phyloP scores from a whole-genome alignment of 768 basidiomycete genomes.

The Suillus ampliporus region DNA sequence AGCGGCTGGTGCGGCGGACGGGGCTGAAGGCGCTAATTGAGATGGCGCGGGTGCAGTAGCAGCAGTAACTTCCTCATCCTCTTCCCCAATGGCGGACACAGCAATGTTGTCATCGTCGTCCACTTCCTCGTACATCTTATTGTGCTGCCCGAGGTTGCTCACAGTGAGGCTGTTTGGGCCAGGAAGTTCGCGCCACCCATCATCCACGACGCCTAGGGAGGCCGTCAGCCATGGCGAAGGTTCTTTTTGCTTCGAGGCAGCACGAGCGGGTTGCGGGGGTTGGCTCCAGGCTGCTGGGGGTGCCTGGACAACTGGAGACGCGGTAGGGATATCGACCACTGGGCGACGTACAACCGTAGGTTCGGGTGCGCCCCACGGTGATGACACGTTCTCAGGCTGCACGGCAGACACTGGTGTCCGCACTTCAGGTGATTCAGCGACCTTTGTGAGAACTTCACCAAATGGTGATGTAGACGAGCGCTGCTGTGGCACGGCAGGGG shows the following conservation, averaged over 20 bases:
- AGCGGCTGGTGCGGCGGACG: constrained; percentile 16
- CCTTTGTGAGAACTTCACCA: constrained; percentile 26
- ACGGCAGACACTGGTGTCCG: constrained; percentile 29
- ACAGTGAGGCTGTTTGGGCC: constrained; percentile 59
- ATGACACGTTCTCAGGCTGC: constrained; percentile 24
- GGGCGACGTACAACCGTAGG: constrained; percentile 21
- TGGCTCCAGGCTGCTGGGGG: constrained; percentile 45
- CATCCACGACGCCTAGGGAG: constrained; percentile 51
- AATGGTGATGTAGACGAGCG: constrained; percentile 28
- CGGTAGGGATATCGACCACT: constrained; percentile 7
- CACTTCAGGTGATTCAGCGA: constrained; percentile 21
- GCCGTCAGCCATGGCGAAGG: constrained; percentile 62
- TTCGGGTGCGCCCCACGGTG: constrained; percentile 29
- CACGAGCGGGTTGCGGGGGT: constrained; percentile 23
- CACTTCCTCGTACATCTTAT: constrained; percentile 50
- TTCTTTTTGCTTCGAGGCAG: constrained; percentile 36
- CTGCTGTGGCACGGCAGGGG: constrained; percentile 30
- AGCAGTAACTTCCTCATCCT: constrained; percentile 22
- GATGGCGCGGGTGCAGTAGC: constrained; percentile 16
- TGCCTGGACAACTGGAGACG: constrained; percentile 23
- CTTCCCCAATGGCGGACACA: constrained; percentile 18
- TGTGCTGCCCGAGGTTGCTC: constrained; percentile 64
- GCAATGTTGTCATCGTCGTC: constrained; percentile 21
- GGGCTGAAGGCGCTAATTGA: constrained; percentile 17
- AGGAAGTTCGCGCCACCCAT: constrained; percentile 50